phyloP scores from a whole-genome alignment of 345 rosid species.

The Syzygium grande region DNA sequence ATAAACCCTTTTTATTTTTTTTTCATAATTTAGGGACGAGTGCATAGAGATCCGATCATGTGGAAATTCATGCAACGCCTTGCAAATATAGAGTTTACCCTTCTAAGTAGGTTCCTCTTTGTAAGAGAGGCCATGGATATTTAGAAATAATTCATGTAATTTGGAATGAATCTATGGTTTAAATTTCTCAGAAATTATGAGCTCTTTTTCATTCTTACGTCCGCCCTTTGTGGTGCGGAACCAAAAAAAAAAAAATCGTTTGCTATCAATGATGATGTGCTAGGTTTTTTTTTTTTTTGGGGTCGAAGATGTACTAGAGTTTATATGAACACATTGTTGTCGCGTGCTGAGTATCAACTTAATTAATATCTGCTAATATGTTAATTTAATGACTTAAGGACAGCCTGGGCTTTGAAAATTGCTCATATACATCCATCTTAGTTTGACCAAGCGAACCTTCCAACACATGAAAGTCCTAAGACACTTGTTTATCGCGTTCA shows the following conservation, averaged over 20 bases:
- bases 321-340: neutral
- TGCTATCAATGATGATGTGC: neutral
- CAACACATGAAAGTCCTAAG: neutral
- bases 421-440: neutral
- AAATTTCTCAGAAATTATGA: neutral
- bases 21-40: neutral
- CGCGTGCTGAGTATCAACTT: neutral
- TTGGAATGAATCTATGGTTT: neutral
- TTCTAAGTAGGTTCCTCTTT: neutral
- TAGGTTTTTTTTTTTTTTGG: neutral
- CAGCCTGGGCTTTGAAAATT: neutral
- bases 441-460: neutral
- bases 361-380: neutral
- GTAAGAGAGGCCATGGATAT: rapidly evolving
- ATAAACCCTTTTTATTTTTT: no score
- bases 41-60: neutral
- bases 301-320: neutral
- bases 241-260: neutral
- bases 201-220: neutral
- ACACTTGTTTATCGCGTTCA: neutral
- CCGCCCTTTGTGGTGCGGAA: rapidly evolving
- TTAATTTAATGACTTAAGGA: neutral
- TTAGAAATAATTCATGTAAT: neutral
- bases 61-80: neutral
- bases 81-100: neutral